Conservation (phyloP, 768 basidiomycete species). For the Tricholomella constricta region DNA sequence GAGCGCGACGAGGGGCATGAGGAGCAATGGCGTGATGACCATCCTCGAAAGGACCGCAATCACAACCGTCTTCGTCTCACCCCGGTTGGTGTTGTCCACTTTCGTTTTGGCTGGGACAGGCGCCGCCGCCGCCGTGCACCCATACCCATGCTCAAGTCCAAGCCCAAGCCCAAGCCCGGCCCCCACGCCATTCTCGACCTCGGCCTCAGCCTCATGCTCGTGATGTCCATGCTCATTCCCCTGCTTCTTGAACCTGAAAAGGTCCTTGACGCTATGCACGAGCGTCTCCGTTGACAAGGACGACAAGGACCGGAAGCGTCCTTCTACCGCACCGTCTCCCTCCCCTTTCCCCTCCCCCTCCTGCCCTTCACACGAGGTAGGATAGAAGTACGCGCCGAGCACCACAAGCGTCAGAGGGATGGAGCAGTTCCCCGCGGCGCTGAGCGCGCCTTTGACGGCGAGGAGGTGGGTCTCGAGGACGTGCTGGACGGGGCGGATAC, state of each 20-base stretch:
- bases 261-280: conserved; percentile 42
- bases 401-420: conserved; percentile 91
- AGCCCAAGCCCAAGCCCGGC: conserved; percentile 1
- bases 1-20: conserved; percentile 75
- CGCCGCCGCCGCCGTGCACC: background rate
- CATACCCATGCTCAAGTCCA: background rate
- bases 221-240: conserved; percentile 6
- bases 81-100: background rate
- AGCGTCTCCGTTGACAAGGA: conserved; percentile 33
- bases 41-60: conserved; percentile 84
- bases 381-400: conserved; percentile 90
- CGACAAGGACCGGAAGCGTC: too few species aligned
- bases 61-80: conserved; percentile 79
- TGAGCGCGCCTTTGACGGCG: conserved; percentile 69
- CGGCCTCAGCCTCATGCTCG: background rate
- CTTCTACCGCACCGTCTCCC: conserved; percentile 2
- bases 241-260: conserved; percentile 37
- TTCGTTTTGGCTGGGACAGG: too few species aligned
- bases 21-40: conserved; percentile 77
- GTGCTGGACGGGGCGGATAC: conserved; percentile 74
- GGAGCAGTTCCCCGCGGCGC: conserved; percentile 70
- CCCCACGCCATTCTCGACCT: conserved; percentile 10
- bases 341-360: background rate
- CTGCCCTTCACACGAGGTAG: conserved; percentile 28
- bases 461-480: conserved; percentile 62